Percentiles rank a stretch among this genome's conserved stretches.
Conservation (phyloP, 1,139 yeast species). For the Debaryomyces sp. region DNA sequence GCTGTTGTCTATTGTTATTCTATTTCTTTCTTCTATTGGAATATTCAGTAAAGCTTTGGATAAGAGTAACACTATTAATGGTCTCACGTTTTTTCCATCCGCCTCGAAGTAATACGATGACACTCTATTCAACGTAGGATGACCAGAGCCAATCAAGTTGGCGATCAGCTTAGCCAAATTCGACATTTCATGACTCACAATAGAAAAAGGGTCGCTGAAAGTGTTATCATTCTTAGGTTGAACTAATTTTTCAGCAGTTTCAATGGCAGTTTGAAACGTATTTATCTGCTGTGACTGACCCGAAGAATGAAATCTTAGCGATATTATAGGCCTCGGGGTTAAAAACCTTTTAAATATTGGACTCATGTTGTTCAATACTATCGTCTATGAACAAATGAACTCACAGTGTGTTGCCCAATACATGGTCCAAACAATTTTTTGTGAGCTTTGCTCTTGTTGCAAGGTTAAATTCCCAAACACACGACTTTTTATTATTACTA, state of each 20-base stretch:
- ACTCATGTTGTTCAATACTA: constrained; percentile 5
- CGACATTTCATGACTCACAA: constrained; percentile 96
- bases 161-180: constrained; percentile 87
- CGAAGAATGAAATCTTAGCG: constrained; percentile 4
- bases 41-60: constrained; percentile 81
- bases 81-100: constrained; percentile 95
- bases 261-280: constrained; percentile 60
- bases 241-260: constrained; percentile 78
- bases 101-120: constrained; percentile 93
- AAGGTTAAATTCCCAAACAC: neutral
- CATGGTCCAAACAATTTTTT: constrained; percentile 1
- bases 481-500: constrained; percentile 3
- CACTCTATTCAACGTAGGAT: constrained; percentile 87
- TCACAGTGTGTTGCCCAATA: neutral
- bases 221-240: constrained; percentile 62
- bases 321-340: neutral
- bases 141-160: constrained; percentile 84
- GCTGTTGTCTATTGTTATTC: constrained; percentile 59
- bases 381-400: neutral
- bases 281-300: constrained; percentile 9
- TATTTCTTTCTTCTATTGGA: constrained; percentile 67
- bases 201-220: constrained; percentile 76
- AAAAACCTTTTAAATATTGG: constrained; percentile 5
- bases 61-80: constrained; percentile 79
- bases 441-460: constrained; percentile 7